Base-by-base conservation (phyloP, 192 early-diverging fungal genomes). In the Linnemannia zychae region DNA sequence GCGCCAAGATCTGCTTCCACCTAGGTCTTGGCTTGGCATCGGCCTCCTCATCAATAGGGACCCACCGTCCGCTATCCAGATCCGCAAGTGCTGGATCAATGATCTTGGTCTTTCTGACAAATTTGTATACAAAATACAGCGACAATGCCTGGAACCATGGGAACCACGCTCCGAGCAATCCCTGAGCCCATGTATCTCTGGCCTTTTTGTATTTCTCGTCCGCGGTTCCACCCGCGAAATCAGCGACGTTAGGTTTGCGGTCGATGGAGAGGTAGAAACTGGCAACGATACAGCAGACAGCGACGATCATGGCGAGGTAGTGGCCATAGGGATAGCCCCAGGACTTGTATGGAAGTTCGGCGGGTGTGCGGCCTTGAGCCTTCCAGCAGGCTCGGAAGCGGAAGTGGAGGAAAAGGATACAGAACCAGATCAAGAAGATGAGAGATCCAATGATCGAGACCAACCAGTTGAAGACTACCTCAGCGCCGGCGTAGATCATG, bases 341-440 rank as follows among this genome's bases (percentile, higher is more conserved):
- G 0, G 97, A 93, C 40, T 81, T 77, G 87, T 96, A 98, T 0
- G 95, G 93, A 44, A 97, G 88, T 16, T 92, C 89, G 18, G 81
- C 75, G 9, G 94, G 76, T 18, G 79, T 76, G 74, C 90, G 90
- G 3, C 93, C 92, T 79, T 97, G 97, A 34, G 89, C 90, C 50
- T 92, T 77, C 74, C 92, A 95, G 36, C 95, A 96, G 38, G 87
- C 88, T 46, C 96, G 93, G 93, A 97, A 98, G 24, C 96, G 93
- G 79, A 92, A 93, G 76, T 98, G 96, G 57, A 93, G 91, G 44
- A 95, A 80, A 46, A 92, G 89, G 81, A 98, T 97, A 63, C 94
- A 94, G 53, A 96, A 67, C 96, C 96, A 98, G 70, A 95, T 94
- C 44, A 94, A 83, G 67, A 97, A 94, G 15, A 96, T 94, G 0